These are phyloP conservation scores for Agaricales sp. DNA, from an alignment of 1,284 basidiomycete species.

Conservation along the genomic window DNA sequence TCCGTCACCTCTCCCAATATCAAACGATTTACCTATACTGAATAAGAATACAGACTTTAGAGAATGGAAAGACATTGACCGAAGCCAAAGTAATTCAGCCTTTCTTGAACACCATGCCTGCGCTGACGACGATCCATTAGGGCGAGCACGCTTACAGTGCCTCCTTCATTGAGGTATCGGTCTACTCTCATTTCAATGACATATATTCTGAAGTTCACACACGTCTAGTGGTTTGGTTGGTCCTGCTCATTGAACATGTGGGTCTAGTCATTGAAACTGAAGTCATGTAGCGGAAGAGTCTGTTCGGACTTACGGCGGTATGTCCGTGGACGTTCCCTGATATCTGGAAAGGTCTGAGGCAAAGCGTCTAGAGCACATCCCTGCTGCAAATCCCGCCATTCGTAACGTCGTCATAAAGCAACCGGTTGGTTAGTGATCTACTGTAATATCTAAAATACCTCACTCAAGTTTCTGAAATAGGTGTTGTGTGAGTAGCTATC, in stretches of 20 bases:
- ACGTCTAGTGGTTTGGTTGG: constrained; percentile 66
- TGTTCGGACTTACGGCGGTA: constrained; percentile 74
- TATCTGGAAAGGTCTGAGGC: constrained; percentile 3
- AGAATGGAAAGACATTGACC: constrained; percentile 84
- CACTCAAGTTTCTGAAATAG: constrained; percentile 17
- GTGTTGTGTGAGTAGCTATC: constrained; percentile 43
- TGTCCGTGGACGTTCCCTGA: constrained; percentile 10
- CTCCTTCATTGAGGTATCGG: constrained; percentile 67
- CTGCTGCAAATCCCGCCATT: constrained; percentile 60
- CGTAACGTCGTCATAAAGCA: constrained; percentile 94
- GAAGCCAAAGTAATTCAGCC: constrained; percentile 57
- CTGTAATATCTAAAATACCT: too few relatives aligned
- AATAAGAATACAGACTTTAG: constrained; percentile 51
- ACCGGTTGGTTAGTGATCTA: constrained; percentile 77
- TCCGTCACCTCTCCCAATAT: constrained; percentile 27
- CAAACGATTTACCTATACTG: constrained; percentile 11
- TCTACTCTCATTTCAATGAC: too few relatives aligned
- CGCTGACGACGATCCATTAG: constrained; percentile 25
- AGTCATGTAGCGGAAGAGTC: constrained; percentile 69
- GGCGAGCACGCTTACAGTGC: constrained; percentile 76
- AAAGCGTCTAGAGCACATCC: constrained; percentile 59
- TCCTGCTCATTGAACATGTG: constrained; percentile 5
- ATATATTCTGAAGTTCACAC: constrained; percentile 2
- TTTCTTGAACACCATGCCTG: background rate
- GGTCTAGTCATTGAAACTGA: constrained; percentile 1